phyloP scores from a whole-genome alignment of 495 filamentous ascomycete species.

The Lasiosphaeria miniovina region DNA sequence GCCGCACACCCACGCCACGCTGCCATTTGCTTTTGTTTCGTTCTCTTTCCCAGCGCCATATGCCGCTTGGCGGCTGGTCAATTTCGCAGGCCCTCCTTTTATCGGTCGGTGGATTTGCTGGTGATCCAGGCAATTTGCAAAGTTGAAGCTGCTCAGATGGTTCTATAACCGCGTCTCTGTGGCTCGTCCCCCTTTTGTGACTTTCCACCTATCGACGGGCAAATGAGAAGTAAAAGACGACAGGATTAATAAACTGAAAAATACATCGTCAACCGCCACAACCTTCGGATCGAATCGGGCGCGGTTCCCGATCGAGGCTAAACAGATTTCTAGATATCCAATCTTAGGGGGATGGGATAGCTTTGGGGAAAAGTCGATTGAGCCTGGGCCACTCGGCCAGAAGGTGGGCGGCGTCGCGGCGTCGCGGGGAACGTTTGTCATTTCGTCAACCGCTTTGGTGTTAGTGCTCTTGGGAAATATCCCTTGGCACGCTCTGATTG shows the following conservation, averaged over 20 bases:
- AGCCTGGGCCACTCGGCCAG: conserved; percentile 1
- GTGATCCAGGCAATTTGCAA: too few species aligned
- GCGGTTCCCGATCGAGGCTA: conserved; percentile 1
- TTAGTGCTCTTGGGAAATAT: conserved; percentile 16
- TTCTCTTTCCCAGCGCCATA: too few species aligned
- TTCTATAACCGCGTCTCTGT: too few species aligned
- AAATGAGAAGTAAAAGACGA: neutral
- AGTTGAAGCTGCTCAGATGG: too few species aligned
- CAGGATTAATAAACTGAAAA: too few species aligned
- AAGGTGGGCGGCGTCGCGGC: neutral
- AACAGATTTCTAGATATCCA: neutral
- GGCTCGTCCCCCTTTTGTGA: too few species aligned
- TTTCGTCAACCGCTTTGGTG: conserved; percentile 20
- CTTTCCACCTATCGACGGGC: neutral
- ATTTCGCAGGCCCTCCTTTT: too few species aligned
- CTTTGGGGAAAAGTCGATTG: neutral
- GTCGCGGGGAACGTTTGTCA: conserved; percentile 2
- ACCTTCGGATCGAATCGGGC: neutral
- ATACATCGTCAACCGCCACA: neutral
- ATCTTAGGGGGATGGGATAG: neutral
- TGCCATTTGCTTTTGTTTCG: too few species aligned
- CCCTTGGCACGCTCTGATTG: conserved; percentile 13
- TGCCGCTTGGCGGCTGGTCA: too few species aligned
- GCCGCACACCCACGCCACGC: too few species aligned
- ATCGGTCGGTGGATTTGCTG: too few species aligned